A percentile compares a stretch with the other conserved stretches of the same genome.
phyloP scores from a whole-genome alignment of 2,329 filamentous ascomycete genomes.

The Xenoacremonium recifei region DNA sequence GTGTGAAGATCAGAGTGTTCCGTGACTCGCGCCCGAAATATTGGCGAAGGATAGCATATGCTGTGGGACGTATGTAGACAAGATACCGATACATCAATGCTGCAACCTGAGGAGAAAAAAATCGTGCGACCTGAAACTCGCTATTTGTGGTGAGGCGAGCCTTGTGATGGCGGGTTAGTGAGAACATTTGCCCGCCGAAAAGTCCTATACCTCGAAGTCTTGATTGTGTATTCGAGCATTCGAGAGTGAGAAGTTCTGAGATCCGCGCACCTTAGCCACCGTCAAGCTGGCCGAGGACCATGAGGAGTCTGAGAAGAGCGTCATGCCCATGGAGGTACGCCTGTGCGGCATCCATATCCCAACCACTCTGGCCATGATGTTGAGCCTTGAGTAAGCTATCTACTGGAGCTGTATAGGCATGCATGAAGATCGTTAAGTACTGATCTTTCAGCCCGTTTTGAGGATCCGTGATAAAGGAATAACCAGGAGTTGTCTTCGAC shows the following conservation, averaged over 20 bases:
- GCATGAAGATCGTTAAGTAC: slow-evolving; percentile 2
- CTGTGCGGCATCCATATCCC: slow-evolving; percentile 1
- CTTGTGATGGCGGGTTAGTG: slow-evolving; percentile 1
- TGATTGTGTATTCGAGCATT: slow-evolving; percentile 1
- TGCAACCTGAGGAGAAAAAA: slow-evolving; percentile 4
- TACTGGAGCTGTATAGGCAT: slow-evolving; percentile 2
- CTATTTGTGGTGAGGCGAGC: neutral
- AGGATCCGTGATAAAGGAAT: slow-evolving; percentile 4
- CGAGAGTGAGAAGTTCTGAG: slow-evolving; percentile 2
- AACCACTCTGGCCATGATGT: neutral
- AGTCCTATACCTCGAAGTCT: neutral
- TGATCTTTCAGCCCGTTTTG: neutral
- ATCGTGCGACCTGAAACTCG: slow-evolving; percentile 5
- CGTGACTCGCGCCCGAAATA: slow-evolving; percentile 1
- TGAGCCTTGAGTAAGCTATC: slow-evolving; percentile 1
- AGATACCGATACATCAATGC: slow-evolving; percentile 3
- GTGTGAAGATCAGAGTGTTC: slow-evolving; percentile 1
- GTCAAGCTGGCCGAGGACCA: slow-evolving; percentile 3
- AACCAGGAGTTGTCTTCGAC: slow-evolving; percentile 1
- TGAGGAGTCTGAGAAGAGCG: neutral
- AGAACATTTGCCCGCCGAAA: neutral
- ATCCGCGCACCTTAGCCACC: slow-evolving; percentile 2
- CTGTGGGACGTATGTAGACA: slow-evolving; percentile 4
- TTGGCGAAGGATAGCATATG: slow-evolving; percentile 3
- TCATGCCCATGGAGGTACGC: slow-evolving; percentile 1